These are phyloP conservation scores for Lodderomyces beijingensis DNA, from an alignment of 1,139 yeast genomes.

Conservation along the genomic window DNA sequence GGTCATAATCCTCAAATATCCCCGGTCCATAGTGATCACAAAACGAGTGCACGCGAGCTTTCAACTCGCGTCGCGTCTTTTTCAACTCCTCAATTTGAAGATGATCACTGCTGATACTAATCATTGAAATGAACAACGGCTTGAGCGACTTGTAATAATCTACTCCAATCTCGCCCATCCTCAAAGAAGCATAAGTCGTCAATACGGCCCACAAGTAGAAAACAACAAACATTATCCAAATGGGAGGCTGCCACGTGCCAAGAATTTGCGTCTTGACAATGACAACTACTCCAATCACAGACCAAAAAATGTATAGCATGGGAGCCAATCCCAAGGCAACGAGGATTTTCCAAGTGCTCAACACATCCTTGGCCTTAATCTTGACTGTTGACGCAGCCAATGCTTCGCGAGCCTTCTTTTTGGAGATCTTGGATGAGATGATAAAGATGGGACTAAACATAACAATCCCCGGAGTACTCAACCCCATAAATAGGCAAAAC, in stretches of 20 bases:
- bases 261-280: constrained; percentile 19
- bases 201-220: constrained; percentile 39
- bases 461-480: constrained; percentile 41
- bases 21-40: constrained; percentile 75
- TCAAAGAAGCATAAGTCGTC: constrained; percentile 40
- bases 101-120: constrained; percentile 38
- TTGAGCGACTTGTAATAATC: constrained; percentile 37
- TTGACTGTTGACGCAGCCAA: constrained; percentile 41
- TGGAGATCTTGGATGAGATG: constrained; percentile 31
- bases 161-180: constrained; percentile 41
- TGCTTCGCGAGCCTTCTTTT: constrained; percentile 37
- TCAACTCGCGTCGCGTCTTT: constrained; percentile 48
- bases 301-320: constrained; percentile 37
- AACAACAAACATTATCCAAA: constrained; percentile 21
- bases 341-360: constrained; percentile 45
- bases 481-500: constrained; percentile 29
- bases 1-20: constrained; percentile 61
- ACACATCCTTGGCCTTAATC: constrained; percentile 42
- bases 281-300: constrained; percentile 33
- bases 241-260: constrained; percentile 8
- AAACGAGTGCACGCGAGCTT: constrained; percentile 57
- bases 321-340: constrained; percentile 46
- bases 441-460: constrained; percentile 45
- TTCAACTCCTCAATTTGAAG: constrained; percentile 50
- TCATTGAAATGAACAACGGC: constrained; percentile 34